Conservation (phyloP, 257 asterid genomes). For the Fraxinus pennsylvanica region DNA sequence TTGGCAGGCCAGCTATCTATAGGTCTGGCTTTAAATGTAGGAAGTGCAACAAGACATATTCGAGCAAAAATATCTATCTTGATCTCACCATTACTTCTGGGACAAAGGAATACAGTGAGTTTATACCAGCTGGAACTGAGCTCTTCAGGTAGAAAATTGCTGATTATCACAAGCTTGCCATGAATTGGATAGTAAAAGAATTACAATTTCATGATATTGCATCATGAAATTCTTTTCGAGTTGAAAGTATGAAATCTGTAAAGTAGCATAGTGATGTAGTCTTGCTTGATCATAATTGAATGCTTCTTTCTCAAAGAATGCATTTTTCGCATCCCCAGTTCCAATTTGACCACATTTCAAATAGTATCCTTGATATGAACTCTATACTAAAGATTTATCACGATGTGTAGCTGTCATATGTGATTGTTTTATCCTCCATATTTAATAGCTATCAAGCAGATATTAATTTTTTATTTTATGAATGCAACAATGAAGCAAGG, state of each 20-base stretch:
- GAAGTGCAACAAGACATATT: constrained; percentile 79
- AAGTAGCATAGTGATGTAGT: neutral
- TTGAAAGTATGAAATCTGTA: neutral
- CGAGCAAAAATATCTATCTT: constrained; percentile 83
- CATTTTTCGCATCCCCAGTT: neutral
- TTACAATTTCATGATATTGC: neutral
- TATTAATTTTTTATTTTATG: neutral
- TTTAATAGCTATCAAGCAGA: neutral
- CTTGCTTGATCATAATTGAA: neutral
- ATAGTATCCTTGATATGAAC: neutral
- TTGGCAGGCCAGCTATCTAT: constrained; percentile 83
- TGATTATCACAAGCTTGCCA: neutral
- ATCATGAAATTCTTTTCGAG: neutral
- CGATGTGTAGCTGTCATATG: neutral
- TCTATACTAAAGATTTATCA: neutral
- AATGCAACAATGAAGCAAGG: neutral
- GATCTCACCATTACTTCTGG: constrained; percentile 95
- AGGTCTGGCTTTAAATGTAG: constrained; percentile 87
- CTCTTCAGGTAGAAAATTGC: constrained; percentile 64
- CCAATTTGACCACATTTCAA: neutral
- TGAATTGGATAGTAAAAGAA: neutral
- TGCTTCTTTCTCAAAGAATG: neutral
- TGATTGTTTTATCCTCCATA: neutral
- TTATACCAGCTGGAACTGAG: constrained; percentile 78
- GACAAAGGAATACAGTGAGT: constrained; percentile 77